These are phyloP conservation scores for Butyriboletus regius DNA, from an alignment of 1,284 basidiomycete genomes.

Conservation along the genomic window DNA sequence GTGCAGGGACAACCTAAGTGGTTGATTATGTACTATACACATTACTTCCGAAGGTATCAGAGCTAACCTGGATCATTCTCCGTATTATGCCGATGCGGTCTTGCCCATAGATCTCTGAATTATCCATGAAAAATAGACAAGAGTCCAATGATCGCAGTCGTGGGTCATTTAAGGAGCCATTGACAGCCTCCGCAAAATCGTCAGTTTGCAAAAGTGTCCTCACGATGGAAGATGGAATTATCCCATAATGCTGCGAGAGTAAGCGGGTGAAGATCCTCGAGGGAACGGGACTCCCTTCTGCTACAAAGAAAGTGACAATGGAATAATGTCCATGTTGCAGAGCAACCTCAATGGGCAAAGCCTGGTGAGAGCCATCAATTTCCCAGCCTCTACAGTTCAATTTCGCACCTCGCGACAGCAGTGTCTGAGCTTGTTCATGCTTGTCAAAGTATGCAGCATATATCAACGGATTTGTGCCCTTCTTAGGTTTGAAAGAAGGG, in stretches of 20 bases:
- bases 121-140: too few species aligned
- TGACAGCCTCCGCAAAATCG: neutral
- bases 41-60: too few species aligned
- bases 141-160: too few species aligned
- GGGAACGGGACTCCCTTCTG: neutral
- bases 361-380: too few species aligned
- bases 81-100: too few species aligned
- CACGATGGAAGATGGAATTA: neutral
- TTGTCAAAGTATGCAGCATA: neutral
- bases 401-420: neutral
- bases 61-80: too few species aligned
- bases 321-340: neutral
- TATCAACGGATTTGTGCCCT: neutral
- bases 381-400: neutral
- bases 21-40: too few species aligned
- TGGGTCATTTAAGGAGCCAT: too few species aligned
- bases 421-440: neutral
- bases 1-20: too few species aligned
- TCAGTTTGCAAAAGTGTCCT: neutral
- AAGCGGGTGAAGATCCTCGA: neutral
- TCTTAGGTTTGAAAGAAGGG: neutral
- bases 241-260: accelerated
- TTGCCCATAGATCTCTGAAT: too few species aligned
- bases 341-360: constrained; percentile 3
- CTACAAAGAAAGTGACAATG: neutral